Percentiles rank a stretch among this genome's conserved stretches.
These are phyloP conservation scores for Phaeosphaeriaceae sp. DNA, from an alignment of 2,329 filamentous ascomycete species.

Conservation along the genomic window DNA sequence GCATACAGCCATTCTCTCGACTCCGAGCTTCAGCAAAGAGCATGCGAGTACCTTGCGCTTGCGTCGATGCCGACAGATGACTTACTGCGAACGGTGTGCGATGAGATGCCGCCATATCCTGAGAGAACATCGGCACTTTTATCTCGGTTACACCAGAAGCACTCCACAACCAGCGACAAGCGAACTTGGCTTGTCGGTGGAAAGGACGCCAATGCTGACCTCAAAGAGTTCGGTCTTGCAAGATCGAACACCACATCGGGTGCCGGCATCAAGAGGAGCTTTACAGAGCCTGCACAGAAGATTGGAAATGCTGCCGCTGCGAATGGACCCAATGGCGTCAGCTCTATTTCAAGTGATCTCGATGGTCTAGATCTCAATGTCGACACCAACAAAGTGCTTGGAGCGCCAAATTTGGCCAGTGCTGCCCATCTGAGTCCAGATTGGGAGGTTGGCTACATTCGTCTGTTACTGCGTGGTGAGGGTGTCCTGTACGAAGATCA, in stretches of 20 bases:
- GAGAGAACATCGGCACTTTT: slow-evolving; percentile 91
- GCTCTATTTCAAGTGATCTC: slow-evolving; percentile 65
- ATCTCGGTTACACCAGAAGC: slow-evolving; percentile 92
- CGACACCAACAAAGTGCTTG: slow-evolving; percentile 64
- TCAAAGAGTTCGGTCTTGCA: slow-evolving; percentile 79
- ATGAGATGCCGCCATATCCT: slow-evolving; percentile 98
- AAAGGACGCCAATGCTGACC: slow-evolving; percentile 88
- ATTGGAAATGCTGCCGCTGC: slow-evolving; percentile 34
- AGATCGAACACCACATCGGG: slow-evolving; percentile 70
- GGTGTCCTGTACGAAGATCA: slow-evolving; percentile 94
- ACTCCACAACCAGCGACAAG: slow-evolving; percentile 90
- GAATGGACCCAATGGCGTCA: slow-evolving; percentile 58
- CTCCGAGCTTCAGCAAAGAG: slow-evolving; percentile 92
- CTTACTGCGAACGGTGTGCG: slow-evolving; percentile 88
- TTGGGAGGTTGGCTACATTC: slow-evolving; percentile 91
- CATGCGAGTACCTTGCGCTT: slow-evolving; percentile 91
- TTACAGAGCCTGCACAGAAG: slow-evolving; percentile 63
- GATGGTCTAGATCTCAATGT: slow-evolving; percentile 81
- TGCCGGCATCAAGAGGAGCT: slow-evolving; percentile 83
- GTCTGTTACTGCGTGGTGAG: slow-evolving; percentile 79
- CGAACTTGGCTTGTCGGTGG: slow-evolving; percentile 98
- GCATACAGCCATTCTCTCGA: slow-evolving; percentile 94
- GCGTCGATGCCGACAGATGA: slow-evolving; percentile 89
- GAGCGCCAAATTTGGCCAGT: slow-evolving; percentile 85
- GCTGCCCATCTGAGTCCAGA: slow-evolving; percentile 92